Conservation (phyloP, 176 grass and related monocot genomes). For the Eragrostis nindensis region DNA sequence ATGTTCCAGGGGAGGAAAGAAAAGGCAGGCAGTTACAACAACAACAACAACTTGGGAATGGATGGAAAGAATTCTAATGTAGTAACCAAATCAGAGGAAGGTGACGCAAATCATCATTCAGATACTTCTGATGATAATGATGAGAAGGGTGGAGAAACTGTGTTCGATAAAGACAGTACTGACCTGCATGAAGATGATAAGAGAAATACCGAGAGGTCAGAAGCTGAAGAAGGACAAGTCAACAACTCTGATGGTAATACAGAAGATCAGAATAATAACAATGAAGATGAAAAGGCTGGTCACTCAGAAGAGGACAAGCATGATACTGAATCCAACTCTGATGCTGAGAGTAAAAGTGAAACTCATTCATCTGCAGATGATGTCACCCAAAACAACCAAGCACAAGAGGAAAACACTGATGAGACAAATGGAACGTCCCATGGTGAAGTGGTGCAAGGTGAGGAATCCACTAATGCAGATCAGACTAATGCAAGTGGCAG, state of each 20-base stretch:
- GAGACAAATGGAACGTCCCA: slow-evolving; percentile 29
- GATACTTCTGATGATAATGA: slow-evolving; percentile 26
- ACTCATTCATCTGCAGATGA: slow-evolving; percentile 34
- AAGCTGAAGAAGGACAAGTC: slow-evolving; percentile 43
- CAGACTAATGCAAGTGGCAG: slow-evolving; percentile 17
- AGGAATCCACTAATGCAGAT: slow-evolving; percentile 33
- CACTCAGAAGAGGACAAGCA: slow-evolving; percentile 29
- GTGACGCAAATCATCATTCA: slow-evolving; percentile 24
- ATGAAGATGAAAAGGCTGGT: slow-evolving; percentile 28
- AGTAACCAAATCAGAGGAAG: slow-evolving; percentile 54
- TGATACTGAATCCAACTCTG: slow-evolving; percentile 49
- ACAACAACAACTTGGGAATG: slow-evolving; percentile 29
- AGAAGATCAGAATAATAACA: slow-evolving; percentile 33
- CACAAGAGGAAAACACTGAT: slow-evolving; percentile 40
- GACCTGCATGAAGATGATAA: slow-evolving; percentile 45
- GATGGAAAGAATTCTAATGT: slow-evolving; percentile 30
- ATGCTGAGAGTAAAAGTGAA: slow-evolving; percentile 44
- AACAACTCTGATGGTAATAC: slow-evolving; percentile 38
- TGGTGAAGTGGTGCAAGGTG: slow-evolving; percentile 39
- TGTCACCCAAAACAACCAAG: slow-evolving; percentile 29
- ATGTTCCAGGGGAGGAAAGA: slow-evolving; percentile 61
- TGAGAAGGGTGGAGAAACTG: slow-evolving; percentile 49
- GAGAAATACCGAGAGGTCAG: slow-evolving; percentile 36
- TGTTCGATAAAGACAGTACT: slow-evolving; percentile 49
- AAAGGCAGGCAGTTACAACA: slow-evolving; percentile 43